Evolutionary conservation across 1,284 basidiomycete species (phyloP), one percentile per base, ranked within the genome.

Genomic region (Stereum hirsutum): DNA sequence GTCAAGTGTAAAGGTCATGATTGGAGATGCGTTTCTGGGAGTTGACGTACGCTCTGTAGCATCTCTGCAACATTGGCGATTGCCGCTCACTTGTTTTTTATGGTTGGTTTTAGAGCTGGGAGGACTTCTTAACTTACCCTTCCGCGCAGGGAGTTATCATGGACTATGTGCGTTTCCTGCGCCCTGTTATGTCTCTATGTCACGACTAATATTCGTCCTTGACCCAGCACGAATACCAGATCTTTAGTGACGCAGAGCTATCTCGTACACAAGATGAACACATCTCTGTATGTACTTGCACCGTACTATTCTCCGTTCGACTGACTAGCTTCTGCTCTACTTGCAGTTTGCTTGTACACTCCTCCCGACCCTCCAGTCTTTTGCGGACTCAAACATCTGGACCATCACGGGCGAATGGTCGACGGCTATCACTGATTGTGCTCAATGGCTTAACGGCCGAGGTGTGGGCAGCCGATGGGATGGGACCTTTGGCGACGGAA

Each of bases 351-450:
- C 42, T 10, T 52, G 42, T 33, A 59, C 56, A 51, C 52, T 49
- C 5, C 48, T 58, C 11, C 43, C 48, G 15, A 50, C 45, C 20
- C 51, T 60, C 27, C 49, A 53, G 12, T 51, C 53, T 23, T 81
- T 65, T 52, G 65, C 72, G 6, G 52, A 64, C 11, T 61, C 61
- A 14, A 79, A 78, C 52, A 60, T 82, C 15, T 80, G 73, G 72
- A 78, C 78, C 2, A 61, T 81, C 24, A 68, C 81, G 26, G 84
- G 84, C 42, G 85, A 89, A 68, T 89, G 86, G 86, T 82, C 81
- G 5, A 78, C 73, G 41, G 85, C 88, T 0, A 62, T 75, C 12
- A 92, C 88, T 0, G 89, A 92, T 61, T 92, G 89, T 54, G 83
- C 89, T 0, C 62, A 66, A 52, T 89, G 79, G 73, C 67, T 89